Conservation (phyloP, 2,329 filamentous ascomycete species). For the Exophiala lecanii-corni region DNA sequence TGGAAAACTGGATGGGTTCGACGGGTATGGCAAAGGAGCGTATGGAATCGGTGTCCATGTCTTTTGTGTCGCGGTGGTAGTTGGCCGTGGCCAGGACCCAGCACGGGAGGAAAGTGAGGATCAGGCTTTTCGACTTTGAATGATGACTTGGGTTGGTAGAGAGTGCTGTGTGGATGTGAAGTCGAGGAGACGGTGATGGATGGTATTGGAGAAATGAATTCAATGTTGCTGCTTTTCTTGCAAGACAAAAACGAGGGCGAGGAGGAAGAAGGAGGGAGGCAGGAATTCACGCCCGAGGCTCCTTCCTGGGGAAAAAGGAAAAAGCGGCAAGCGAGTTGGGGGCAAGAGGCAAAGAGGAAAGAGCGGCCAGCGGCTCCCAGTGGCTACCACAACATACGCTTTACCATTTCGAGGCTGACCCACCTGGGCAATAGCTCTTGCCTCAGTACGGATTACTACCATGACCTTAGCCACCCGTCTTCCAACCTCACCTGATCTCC, state of each 20-base stretch:
- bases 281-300: background rate
- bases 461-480: no score
- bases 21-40: conserved; percentile 14
- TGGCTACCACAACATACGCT: no score
- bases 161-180: background rate
- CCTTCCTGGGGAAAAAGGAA: background rate
- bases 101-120: background rate
- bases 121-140: conserved; percentile 8
- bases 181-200: no score
- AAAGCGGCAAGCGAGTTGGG: conserved; percentile 2
- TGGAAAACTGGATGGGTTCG: conserved; percentile 15
- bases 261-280: background rate
- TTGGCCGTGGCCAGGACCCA: conserved; percentile 3
- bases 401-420: no score
- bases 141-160: background rate
- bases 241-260: background rate
- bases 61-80: conserved; percentile 1
- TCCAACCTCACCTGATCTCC: no score
- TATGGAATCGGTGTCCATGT: conserved; percentile 16
- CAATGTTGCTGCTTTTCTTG: background rate
- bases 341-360: no score
- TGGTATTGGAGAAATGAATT: background rate
- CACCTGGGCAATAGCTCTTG: no score
- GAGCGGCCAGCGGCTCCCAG: background rate
- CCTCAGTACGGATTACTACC: no score